Evolutionary conservation across 257 asterid species (phyloP).

Genomic region (Jaltomata sinuosa): DNA sequence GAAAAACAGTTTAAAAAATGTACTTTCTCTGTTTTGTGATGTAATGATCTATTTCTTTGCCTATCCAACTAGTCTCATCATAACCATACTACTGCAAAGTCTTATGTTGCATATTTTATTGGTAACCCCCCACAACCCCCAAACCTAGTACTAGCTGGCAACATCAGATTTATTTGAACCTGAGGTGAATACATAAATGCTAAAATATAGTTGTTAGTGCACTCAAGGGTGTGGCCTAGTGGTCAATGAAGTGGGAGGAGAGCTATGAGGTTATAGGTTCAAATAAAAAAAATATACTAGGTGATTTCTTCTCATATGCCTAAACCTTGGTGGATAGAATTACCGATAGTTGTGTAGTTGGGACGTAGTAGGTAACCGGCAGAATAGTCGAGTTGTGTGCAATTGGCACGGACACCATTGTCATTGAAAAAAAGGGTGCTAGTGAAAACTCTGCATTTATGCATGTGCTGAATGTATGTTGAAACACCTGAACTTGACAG

Average conservation of each 20-base stretch:
- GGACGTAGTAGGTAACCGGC: neutral
- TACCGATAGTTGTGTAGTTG: neutral
- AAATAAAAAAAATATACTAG: neutral
- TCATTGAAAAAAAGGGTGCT: neutral
- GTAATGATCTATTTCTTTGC: neutral
- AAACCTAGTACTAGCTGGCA: neutral
- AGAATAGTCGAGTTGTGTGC: neutral
- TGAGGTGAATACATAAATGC: neutral
- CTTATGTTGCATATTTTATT: neutral
- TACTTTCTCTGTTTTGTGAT: neutral
- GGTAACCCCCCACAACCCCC: neutral
- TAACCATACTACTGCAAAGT: neutral
- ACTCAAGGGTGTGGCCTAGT: neutral
- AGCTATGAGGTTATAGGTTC: neutral
- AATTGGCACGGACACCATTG: neutral
- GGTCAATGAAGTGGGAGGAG: neutral
- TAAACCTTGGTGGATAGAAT: neutral
- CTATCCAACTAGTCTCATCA: neutral
- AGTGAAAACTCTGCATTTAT: neutral
- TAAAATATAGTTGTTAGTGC: neutral
- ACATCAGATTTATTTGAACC: neutral
- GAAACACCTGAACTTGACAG: neutral
- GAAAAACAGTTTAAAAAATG: neutral
- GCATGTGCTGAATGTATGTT: neutral
- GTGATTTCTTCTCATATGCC: neutral